A percentile compares a stretch with the other conserved stretches of the same genome.
These are phyloP conservation scores for Selenicereus undatus DNA, from an alignment of 148 eudicot species.

Conservation along the genomic window DNA sequence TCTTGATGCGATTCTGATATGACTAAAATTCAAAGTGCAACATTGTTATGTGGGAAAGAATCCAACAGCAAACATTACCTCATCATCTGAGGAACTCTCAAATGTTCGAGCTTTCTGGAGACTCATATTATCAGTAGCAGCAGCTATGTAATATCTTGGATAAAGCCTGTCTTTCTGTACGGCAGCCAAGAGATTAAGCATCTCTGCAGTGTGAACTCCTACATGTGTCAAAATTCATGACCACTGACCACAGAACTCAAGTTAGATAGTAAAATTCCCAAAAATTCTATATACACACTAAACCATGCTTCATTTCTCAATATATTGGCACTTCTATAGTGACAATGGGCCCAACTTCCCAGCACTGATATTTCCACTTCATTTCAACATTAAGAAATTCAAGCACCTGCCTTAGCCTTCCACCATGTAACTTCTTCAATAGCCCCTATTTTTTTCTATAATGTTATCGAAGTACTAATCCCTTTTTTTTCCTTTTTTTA, in stretches of 20 bases:
- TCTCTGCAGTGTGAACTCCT: constrained; percentile 98
- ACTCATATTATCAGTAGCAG: constrained; percentile 92
- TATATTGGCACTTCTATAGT: neutral
- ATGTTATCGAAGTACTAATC: no score
- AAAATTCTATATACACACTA: neutral
- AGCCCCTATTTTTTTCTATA: no score
- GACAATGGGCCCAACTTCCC: neutral
- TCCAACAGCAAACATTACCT: constrained; percentile 31
- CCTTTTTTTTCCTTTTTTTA: no score
- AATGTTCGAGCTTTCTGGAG: constrained; percentile 76
- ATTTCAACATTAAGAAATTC: neutral
- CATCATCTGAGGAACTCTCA: constrained; percentile 50
- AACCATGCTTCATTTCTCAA: no score
- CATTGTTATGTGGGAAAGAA: neutral
- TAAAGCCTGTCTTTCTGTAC: constrained; percentile 58
- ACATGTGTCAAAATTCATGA: constrained; percentile 24
- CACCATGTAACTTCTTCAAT: no score
- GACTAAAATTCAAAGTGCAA: neutral
- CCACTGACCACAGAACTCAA: neutral
- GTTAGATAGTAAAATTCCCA: no score
- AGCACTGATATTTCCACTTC: neutral
- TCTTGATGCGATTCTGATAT: neutral
- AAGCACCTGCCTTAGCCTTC: neutral
- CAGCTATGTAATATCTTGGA: constrained; percentile 82
- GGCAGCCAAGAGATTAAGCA: constrained; percentile 67